Percentiles rank a stretch among this genome's conserved stretches.
Evolutionary conservation across 2,329 filamentous ascomycete species (phyloP).

Genomic region (Elsinoe perseae): DNA sequence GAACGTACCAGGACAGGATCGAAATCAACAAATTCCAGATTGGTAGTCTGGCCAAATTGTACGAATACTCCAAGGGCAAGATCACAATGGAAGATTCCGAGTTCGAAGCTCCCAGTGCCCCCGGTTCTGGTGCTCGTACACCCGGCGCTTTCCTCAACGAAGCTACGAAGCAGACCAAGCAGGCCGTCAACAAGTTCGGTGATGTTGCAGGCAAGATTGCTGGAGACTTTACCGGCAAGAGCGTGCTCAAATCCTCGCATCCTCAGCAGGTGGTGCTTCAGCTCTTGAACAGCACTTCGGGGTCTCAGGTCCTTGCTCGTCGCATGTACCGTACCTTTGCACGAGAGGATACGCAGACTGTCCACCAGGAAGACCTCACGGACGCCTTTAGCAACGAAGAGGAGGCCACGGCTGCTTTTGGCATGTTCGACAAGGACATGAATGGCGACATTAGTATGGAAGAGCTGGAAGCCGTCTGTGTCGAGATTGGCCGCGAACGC

Average conservation of each 20-base stretch:
- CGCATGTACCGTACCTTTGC: constrained; percentile 82
- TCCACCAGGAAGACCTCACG: constrained; percentile 69
- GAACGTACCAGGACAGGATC: constrained; percentile 85
- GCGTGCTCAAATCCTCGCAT: constrained; percentile 60
- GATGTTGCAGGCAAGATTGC: constrained; percentile 79
- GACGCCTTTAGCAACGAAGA: constrained; percentile 73
- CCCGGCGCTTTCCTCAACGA: constrained; percentile 63
- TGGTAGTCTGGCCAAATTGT: constrained; percentile 56
- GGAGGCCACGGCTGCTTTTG: constrained; percentile 80
- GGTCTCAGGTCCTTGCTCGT: constrained; percentile 76
- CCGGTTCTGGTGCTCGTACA: constrained; percentile 58
- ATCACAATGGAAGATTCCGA: constrained; percentile 68
- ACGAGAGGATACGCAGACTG: constrained; percentile 64
- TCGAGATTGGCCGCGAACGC: constrained; percentile 88
- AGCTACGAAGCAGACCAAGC: constrained; percentile 64
- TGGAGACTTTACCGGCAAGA: constrained; percentile 80
- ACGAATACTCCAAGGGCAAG: constrained; percentile 56
- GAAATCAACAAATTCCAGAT: constrained; percentile 90
- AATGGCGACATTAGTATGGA: constrained; percentile 96
- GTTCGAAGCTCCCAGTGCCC: constrained; percentile 50
- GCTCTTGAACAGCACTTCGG: constrained; percentile 61
- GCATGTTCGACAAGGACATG: constrained; percentile 91
- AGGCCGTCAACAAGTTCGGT: constrained; percentile 70
- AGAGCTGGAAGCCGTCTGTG: constrained; percentile 84
- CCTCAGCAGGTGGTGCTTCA: constrained; percentile 78